Base-by-base conservation (phyloP, 805 yeast genomes). In the Wickerhamiella sorbophila region DNA sequence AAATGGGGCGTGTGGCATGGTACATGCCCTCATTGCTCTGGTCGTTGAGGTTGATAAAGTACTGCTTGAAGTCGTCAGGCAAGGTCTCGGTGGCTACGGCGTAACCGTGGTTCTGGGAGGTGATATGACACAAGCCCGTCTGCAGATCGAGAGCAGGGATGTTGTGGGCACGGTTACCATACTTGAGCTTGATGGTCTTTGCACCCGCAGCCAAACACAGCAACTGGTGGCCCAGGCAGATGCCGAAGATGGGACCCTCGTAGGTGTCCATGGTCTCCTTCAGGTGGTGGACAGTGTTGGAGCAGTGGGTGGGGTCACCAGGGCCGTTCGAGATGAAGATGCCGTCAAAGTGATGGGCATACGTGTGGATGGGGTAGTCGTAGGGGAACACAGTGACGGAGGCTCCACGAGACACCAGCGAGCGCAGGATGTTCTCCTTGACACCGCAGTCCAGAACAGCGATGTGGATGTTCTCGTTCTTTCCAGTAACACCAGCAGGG, bases 161-260 rank as follows among this genome's bases (percentile, higher is more conserved):
- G 65, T 91, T 91, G 67, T 91, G 98, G 57, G 96, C 98, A 72
- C 98, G 86, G 73, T 91, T 91, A 77, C 98, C 98, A 56, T 85
- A 91, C 67, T 87, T 87, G 68, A 91, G 67, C 67, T 91, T 91
- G 54, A 76, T 52, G 37, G 98, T 91, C 26, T 83, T 71, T 46
- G 97, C 97, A 58, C 98, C 98, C 41, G 91, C 67, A 38, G 98
- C 95, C 65, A 93, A 72, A 24, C 97, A 95, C 60, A 91, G 65
- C 58, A 91, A 74, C 71, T 91, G 98, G 66, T 91, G 98, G 63
- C 98, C 98, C 52, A 91, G 70, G 75, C 98, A 91, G 60, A 91
- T 91, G 74, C 98, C 98, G 56, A 91, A 91, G 43, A 91, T 72
- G 12, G 29, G 52, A 46, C 87, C 72, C 27, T 79, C 71, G 47